Base-by-base conservation (phyloP, 176 grass and related monocot genomes). In the Oryza glumipatula region DNA sequence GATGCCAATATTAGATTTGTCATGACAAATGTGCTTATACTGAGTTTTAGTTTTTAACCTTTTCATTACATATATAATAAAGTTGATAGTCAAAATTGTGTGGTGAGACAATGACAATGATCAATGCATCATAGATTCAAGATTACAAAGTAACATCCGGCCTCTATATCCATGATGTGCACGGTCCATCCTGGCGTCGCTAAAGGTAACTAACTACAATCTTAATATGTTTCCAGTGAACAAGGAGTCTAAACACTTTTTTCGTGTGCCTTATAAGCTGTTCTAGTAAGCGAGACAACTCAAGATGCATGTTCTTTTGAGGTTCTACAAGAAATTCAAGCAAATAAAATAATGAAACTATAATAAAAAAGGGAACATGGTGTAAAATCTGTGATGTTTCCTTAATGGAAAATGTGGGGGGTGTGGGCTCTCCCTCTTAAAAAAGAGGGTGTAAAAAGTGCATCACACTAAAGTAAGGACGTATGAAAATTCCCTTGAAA, bases 241-340 rank as follows among this genome's bases (percentile, higher is more conserved):
- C 67, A 68, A 75, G 23, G 8, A 21, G 49, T 75, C 36, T 32
- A 66, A 77, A 79, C 32, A 74, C n/a, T 73, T 66, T 15, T 14
- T 43, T 12, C 49, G 35, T 7, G 14, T 28, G 47, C 28, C 58
- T 43, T 79, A 73, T 43, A 65, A 72, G 33, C 19, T 80, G 43
- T 79, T 66, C 61, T 30, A 47, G 54, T 58, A 58, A 73, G 14
- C 26, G 30, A 22, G 66, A 24, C 11, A 80, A 69, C 28, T 80
- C 65, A 67, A 35, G 16, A 28, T 14, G 12, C 67, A 86, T 41
- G 70, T 86, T 14, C 17, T 79, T 44, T 38, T 48, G 46, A 75
- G 17, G 61, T 83, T 66, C 33, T 67, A 65, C 38, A 78, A 38
- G 12, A 36, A 26, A 79, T 46, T 13, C 13, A 86, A 39, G 47